Percentiles rank a stretch among this genome's conserved stretches.
Conservation (phyloP, 2,329 filamentous ascomycete genomes). For the Zasmidium citrigriseum region DNA sequence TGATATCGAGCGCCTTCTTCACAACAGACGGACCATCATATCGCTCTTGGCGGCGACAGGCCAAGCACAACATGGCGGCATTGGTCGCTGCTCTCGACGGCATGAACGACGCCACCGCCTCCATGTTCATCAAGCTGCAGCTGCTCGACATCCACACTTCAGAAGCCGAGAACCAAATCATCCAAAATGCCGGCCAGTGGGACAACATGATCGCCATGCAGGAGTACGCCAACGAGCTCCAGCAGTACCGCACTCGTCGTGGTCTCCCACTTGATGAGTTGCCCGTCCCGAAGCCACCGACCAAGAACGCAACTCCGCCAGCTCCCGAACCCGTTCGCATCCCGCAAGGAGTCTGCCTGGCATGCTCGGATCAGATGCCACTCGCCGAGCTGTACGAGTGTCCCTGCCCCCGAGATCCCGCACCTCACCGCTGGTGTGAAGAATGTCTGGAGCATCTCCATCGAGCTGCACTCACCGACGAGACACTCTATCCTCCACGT, state of each 20-base stretch:
- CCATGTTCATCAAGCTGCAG: neutral
- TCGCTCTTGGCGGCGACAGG: neutral
- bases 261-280: neutral
- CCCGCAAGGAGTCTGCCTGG: neutral
- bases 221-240: neutral
- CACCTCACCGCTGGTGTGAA: conserved; percentile 7
- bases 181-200: neutral
- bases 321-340: neutral
- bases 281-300: neutral
- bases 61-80: neutral
- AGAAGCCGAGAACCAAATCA: neutral
- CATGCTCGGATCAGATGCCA: neutral
- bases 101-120: neutral
- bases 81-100: neutral
- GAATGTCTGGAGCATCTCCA: conserved; percentile 12
- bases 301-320: neutral
- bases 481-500: conserved; percentile 12
- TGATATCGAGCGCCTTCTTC: neutral
- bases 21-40: too few relatives aligned
- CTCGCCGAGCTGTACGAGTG: neutral
- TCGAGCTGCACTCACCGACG: conserved; percentile 5
- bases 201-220: neutral
- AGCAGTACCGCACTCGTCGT: neutral
- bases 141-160: neutral
- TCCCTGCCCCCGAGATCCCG: neutral